Conservation (phyloP, 805 yeast genomes). For the Kregervanrija fluxuum region DNA sequence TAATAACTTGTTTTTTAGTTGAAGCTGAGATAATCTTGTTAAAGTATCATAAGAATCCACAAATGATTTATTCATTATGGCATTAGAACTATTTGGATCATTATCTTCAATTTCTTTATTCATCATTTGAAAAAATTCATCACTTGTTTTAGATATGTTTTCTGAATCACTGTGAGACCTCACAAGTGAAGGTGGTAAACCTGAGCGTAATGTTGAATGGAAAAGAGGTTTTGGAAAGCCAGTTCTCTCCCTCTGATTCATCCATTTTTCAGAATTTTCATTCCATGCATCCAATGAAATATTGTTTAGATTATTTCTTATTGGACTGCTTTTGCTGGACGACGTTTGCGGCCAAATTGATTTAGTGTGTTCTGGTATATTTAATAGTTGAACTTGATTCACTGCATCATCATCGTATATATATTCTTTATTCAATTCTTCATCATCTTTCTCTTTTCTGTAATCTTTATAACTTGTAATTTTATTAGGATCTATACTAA, state of each 20-base stretch:
- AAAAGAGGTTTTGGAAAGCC: conserved; percentile 5
- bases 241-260: conserved; percentile 15
- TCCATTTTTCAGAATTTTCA: conserved; percentile 17
- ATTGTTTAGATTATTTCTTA: conserved; percentile 6
- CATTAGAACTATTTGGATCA: conserved; percentile 1
- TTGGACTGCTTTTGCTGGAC: neutral
- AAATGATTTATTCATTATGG: conserved; percentile 11
- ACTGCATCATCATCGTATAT: conserved; percentile 5
- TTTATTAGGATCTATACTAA: neutral
- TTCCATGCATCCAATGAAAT: conserved; percentile 26
- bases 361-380: conserved; percentile 16
- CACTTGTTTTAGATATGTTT: conserved; percentile 6
- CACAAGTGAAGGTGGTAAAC: conserved; percentile 4
- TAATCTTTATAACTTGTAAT: neutral
- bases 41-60: conserved; percentile 10
- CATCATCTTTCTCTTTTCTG: neutral
- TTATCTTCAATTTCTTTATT: neutral
- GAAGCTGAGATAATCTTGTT: conserved; percentile 1
- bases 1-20: no score
- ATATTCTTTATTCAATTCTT: neutral
- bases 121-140: neutral
- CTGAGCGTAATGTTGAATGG: neutral
- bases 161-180: conserved; percentile 19
- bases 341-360: conserved; percentile 13
- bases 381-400: conserved; percentile 10